Evolutionary conservation across 441 rosid species (phyloP).

Genomic region (California macrophylla): DNA sequence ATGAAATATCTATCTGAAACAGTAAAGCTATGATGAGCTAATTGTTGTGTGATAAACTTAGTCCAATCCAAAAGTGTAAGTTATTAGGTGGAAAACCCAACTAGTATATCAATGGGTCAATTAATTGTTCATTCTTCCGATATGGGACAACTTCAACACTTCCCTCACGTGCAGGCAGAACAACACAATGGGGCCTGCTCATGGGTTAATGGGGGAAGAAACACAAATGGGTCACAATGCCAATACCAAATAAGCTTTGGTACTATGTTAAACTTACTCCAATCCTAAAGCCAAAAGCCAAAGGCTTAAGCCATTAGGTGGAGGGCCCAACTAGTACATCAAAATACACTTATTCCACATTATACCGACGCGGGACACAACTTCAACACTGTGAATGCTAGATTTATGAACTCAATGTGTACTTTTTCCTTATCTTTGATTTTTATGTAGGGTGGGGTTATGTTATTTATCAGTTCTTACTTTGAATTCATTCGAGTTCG

Average conservation of each 20-base stretch:
- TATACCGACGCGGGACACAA: background rate
- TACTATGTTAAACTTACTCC: background rate
- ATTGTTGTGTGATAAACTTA: background rate
- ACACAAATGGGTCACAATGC: background rate
- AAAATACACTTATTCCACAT: background rate
- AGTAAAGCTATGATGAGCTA: conserved; percentile 4
- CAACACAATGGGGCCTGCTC: too few species aligned
- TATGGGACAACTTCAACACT: background rate
- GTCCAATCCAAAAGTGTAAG: background rate
- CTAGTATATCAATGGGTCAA: background rate
- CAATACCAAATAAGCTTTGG: background rate
- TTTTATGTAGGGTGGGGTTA: conserved; percentile 67
- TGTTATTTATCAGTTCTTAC: conserved; percentile 80
- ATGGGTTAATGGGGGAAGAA: background rate
- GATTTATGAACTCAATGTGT: background rate
- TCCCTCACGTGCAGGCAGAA: background rate
- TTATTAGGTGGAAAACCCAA: background rate
- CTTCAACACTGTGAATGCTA: background rate
- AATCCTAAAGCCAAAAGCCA: background rate
- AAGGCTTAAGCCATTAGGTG: background rate
- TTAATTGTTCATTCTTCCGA: background rate
- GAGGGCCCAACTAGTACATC: background rate
- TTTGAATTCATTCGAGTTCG: conserved; percentile 76
- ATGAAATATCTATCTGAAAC: conserved; percentile 5
- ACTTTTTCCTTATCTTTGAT: background rate